Base-by-base conservation (phyloP, 129 eudicot species). In the Chrysanthemum seticuspe region DNA sequence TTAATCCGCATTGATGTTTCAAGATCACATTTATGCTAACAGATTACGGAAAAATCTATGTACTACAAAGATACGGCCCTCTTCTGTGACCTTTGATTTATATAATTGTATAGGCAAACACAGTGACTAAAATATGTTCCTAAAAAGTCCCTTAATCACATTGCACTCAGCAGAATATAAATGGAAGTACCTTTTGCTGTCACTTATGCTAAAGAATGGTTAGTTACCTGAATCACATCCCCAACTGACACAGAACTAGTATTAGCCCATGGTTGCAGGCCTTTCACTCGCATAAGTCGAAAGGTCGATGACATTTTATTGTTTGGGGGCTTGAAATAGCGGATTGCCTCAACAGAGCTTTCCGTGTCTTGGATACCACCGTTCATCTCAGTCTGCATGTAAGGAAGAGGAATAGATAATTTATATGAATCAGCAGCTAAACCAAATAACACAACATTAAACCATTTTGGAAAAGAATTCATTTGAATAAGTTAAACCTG, bases 181-280 rank as follows among this genome's bases (percentile, higher is more conserved):
- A 12, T 0, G 9, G 29, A 53, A 60, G 65, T 7, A 10, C 15
- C 40, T 13, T 62, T 13, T 13, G 18, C 7, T 62, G 16, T 36
- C 67, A 60, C 13, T 60, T 53, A 40, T 16, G 36, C 27, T 11
- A 27, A 14, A 67, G 8, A 62, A 58, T 29, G 58, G 44, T 62
- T 64, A 65, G 56, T 27, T 68, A 95, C 99, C 97, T 90, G 82
- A 71, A 95, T 82, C 29, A 95, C 96, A 83, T 95, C 99, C 14
- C 71, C 75, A 50, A 95, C 79, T 45, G 99, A 90, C 77, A 95
- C 94, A 70, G 94, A 81, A 73, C 86, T 85, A 19, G 96, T 86
- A 77, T 95, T 95, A 60, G 99, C 91, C 99, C 97, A 95, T 44
- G 84, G 74, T 67, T 94, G 96, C 54, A 95, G 83, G 55, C 87